These are phyloP conservation scores for Trichoderma reesei DNA, from an alignment of 495 filamentous ascomycete genomes.

Conservation along the genomic window DNA sequence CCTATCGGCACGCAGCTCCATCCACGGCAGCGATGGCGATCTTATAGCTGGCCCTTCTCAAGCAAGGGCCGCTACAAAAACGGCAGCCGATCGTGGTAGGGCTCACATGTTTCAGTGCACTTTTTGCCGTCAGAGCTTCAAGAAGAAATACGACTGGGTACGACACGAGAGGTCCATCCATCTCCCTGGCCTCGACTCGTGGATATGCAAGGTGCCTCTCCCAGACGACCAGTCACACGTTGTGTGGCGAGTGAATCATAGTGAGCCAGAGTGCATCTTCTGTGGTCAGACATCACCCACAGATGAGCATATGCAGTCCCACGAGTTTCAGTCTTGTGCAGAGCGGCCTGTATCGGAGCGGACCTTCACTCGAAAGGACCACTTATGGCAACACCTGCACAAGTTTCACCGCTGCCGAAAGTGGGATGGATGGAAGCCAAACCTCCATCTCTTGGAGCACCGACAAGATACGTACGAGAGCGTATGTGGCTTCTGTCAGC, in stretches of 20 bases:
- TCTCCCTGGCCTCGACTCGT: constrained; percentile 57
- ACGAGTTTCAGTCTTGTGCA: constrained; percentile 48
- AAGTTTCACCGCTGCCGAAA: constrained; percentile 50
- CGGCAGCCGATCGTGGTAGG: constrained; percentile 17
- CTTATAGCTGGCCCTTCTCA: constrained; percentile 55
- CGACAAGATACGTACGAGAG: constrained; percentile 3
- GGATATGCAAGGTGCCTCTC: constrained; percentile 16
- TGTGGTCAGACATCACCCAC: constrained; percentile 36
- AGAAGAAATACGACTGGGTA: constrained; percentile 76
- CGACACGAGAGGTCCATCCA: constrained; percentile 77
- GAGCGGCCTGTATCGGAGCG: constrained; percentile 39
- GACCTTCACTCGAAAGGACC: constrained; percentile 53
- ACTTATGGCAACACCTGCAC: constrained; percentile 52
- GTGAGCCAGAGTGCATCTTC: constrained; percentile 39
- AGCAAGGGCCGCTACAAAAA: constrained; percentile 55
- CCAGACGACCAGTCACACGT: constrained; percentile 9
- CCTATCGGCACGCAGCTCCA: constrained; percentile 35
- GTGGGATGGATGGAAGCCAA: constrained; percentile 32
- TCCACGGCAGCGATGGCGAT: constrained; percentile 55
- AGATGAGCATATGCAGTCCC: constrained; percentile 39
- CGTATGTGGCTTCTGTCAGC: constrained; percentile 37
- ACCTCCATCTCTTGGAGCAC: constrained; percentile 18
- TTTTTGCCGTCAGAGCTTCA: constrained; percentile 72
- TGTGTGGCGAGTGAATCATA: constrained; percentile 17
- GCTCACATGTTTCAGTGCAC: constrained; percentile 64